Evolutionary conservation across 192 early-diverging fungal genomes (phyloP).

Genomic region (Dissophora globulifera): DNA sequence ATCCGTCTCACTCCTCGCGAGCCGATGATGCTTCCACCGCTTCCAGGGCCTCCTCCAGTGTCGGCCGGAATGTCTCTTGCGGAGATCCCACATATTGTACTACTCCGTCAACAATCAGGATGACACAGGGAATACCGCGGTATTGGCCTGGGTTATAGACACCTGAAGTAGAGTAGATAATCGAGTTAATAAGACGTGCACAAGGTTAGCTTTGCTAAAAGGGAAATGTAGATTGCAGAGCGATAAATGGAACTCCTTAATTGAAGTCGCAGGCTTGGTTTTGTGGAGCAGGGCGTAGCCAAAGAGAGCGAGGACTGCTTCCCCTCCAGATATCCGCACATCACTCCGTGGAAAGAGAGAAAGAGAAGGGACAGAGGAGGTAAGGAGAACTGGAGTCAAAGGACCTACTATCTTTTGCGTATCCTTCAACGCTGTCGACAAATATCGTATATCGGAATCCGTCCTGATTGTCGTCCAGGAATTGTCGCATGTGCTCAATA

Average conservation of each 20-base stretch:
- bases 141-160: conserved; percentile 39
- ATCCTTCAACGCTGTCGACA: conserved; percentile 36
- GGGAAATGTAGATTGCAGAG: not conserved
- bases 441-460: conserved; percentile 42
- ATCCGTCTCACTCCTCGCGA: conserved; percentile 19
- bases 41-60: conserved; percentile 16
- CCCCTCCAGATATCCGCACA: too few species aligned
- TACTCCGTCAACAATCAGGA: conserved; percentile 29
- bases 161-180: too few species aligned
- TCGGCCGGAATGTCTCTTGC: conserved; percentile 22
- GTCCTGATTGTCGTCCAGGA: conserved; percentile 21
- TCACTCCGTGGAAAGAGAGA: not conserved
- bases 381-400: too few species aligned
- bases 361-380: too few species aligned
- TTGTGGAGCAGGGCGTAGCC: too few species aligned
- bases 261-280: too few species aligned
- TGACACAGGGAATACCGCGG: conserved; percentile 42
- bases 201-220: too few species aligned
- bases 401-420: conserved; percentile 42
- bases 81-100: conserved; percentile 42
- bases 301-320: too few species aligned
- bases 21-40: not conserved
- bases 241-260: too few species aligned
- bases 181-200: too few species aligned
- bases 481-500: conserved; percentile 7